Evolutionary conservation across 2,329 filamentous ascomycete genomes (phyloP).

Genomic region (Colletotrichum euphorbiae): DNA sequence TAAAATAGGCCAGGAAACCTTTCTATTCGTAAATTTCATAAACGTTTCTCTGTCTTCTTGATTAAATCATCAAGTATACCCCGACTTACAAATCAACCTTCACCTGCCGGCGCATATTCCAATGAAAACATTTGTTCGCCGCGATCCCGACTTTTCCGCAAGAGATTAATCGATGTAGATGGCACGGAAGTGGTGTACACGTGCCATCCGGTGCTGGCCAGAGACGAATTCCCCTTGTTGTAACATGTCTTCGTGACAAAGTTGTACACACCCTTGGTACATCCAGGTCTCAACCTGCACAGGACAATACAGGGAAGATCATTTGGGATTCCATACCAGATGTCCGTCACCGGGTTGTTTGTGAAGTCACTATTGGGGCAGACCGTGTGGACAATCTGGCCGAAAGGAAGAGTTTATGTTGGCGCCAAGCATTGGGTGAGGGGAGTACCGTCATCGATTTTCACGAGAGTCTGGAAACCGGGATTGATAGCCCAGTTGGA

Average conservation of each 20-base stretch:
- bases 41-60: too few relatives aligned
- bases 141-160: neutral
- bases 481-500: conserved; percentile 25
- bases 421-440: conserved; percentile 20
- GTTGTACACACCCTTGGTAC: conserved; percentile 28
- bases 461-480: conserved; percentile 22
- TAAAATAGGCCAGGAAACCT: too few relatives aligned
- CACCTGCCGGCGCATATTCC: too few relatives aligned
- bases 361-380: conserved; percentile 30
- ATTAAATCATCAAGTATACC: too few relatives aligned
- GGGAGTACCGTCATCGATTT: conserved; percentile 8
- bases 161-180: conserved; percentile 11
- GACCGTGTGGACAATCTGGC: conserved; percentile 2
- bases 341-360: conserved; percentile 26
- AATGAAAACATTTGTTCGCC: too few relatives aligned
- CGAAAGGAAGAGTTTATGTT: conserved; percentile 11
- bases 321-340: conserved; percentile 11
- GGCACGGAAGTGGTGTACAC: conserved; percentile 25
- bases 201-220: conserved; percentile 17
- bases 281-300: conserved; percentile 9
- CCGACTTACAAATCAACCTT: too few relatives aligned
- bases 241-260: conserved; percentile 20
- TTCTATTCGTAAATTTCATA: too few relatives aligned
- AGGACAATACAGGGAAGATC: conserved; percentile 15
- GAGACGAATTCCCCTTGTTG: conserved; percentile 31